These are phyloP conservation scores for Backusella psychrophila DNA, from an alignment of 192 early-diverging fungal species.

Conservation along the genomic window DNA sequence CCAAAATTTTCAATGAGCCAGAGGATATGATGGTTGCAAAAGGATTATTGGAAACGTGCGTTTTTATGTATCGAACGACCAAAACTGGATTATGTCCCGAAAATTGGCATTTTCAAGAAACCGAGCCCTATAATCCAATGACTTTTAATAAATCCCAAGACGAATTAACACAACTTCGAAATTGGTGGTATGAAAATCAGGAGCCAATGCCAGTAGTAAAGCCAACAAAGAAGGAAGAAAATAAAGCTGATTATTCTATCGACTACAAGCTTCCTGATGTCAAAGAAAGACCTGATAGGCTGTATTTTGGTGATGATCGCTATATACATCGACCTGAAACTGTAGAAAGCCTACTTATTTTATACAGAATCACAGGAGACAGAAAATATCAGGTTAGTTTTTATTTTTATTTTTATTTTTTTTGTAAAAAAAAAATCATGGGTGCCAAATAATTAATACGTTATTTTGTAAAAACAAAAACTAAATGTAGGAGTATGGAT, in stretches of 20 bases:
- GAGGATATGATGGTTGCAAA: conserved; percentile 47
- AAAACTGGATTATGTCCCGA: conserved; percentile 53
- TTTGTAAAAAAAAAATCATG: not conserved
- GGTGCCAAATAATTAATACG: not conserved
- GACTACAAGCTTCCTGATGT: not conserved
- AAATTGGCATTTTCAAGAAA: conserved; percentile 24
- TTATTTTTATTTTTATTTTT: not conserved
- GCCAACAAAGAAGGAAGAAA: not conserved
- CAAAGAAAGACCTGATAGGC: not conserved
- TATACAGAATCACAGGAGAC: conserved; percentile 74
- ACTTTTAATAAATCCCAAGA: conserved; percentile 15
- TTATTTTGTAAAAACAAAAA: not conserved
- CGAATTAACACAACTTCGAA: not conserved
- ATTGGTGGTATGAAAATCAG: conserved; percentile 7
- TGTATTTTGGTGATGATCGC: not conserved
- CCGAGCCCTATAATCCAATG: not conserved
- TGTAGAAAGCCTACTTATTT: conserved; percentile 66
- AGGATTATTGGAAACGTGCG: conserved; percentile 45
- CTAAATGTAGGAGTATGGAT: conserved; percentile 50
- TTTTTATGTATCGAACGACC: conserved; percentile 40
- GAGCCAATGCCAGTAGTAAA: not conserved
- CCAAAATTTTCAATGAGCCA: conserved; percentile 45
- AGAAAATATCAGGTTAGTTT: conserved; percentile 48
- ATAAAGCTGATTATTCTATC: not conserved
- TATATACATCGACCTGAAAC: conserved; percentile 49